Conservation (phyloP, 2,329 filamentous ascomycete species). For the Neofusicoccum kwambonambiense region DNA sequence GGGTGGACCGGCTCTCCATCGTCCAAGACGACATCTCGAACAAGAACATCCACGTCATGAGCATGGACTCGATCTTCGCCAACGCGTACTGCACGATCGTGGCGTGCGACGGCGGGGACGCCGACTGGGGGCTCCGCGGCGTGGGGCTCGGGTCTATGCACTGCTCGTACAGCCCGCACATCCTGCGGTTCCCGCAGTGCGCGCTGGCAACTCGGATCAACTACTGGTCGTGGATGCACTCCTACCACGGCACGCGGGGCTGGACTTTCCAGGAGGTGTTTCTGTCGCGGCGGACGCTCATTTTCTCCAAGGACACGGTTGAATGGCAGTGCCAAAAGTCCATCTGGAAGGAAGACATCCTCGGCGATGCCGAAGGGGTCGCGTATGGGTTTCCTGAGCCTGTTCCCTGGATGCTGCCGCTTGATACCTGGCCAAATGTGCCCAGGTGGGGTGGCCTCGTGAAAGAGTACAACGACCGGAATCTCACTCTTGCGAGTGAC, state of each 20-base stretch:
- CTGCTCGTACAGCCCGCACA: too few species aligned
- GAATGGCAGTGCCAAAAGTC: too few species aligned
- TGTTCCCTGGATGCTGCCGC: too few species aligned
- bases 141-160: neutral
- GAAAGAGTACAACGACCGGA: neutral
- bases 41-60: slow-evolving; percentile 4
- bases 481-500: neutral
- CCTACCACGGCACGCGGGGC: too few species aligned
- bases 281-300: too few species aligned
- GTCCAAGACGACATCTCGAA: slow-evolving; percentile 22
- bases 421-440: neutral
- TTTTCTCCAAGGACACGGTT: too few species aligned
- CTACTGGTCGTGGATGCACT: too few species aligned
- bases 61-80: slow-evolving; percentile 20
- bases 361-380: too few species aligned
- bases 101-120: neutral
- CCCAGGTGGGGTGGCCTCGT: neutral
- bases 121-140: neutral
- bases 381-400: too few species aligned
- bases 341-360: neutral
- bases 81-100: neutral
- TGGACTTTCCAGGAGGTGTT: too few species aligned
- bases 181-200: too few species aligned
- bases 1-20: slow-evolving; percentile 28
- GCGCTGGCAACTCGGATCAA: too few species aligned